phyloP scores from a whole-genome alignment of 441 rosid genomes.

The Lepidium campestre region DNA sequence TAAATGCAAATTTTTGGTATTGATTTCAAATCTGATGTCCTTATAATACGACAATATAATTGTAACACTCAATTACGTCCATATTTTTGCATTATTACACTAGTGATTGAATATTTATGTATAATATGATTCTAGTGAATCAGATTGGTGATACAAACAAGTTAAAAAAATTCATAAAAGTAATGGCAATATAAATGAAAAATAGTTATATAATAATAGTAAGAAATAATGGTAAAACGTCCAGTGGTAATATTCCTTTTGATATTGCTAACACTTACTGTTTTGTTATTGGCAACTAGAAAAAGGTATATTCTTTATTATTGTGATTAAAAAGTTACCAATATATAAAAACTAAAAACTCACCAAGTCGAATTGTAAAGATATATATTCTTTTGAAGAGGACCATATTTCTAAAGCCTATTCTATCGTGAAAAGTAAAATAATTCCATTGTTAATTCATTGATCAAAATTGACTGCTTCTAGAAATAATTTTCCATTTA shows the following conservation, averaged over 20 bases:
- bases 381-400: not conserved
- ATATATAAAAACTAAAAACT: not conserved
- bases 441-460: not conserved
- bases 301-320: not conserved
- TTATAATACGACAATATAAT: no score
- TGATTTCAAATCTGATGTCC: conserved; percentile 1
- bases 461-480: not conserved
- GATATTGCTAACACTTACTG: no score
- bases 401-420: not conserved
- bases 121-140: no score
- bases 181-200: no score
- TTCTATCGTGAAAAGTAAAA: not conserved
- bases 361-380: not conserved
- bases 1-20: not conserved
- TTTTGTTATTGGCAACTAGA: not conserved
- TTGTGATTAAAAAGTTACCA: not conserved
- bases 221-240: no score
- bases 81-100: no score
- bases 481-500: not conserved
- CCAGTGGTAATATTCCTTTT: no score
- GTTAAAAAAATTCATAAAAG: no score
- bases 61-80: no score
- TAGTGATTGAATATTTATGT: no score
- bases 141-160: no score
- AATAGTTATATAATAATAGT: no score